Evolutionary conservation across 2,329 filamentous ascomycete species (phyloP), one percentile per base, ranked within the genome.

Genomic region (Aspergillus sergii): DNA sequence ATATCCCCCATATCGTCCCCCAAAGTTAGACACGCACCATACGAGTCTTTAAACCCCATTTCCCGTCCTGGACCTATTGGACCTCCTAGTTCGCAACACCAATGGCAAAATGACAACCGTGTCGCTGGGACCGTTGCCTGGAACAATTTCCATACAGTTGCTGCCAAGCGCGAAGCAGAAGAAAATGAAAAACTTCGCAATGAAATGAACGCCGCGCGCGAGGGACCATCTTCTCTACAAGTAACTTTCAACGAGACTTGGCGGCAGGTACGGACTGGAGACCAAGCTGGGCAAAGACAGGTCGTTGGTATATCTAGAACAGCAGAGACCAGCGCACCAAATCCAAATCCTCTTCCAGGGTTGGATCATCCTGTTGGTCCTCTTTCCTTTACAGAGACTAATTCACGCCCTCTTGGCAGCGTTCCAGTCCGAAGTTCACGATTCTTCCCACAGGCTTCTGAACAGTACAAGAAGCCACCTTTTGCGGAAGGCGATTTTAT

Each of bases 21-120:
- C 6, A 79, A 82, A 62, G 70, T 73, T 50, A 72, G 76, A 48
- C 73, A 76, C 60, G 68, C 75, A 30, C 65, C 73, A 39, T 76
- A 76, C 63, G 80, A 81, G 41, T 66, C 75, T 41, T 62, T 81
- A 28, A 78, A 75, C 34, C 76, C 79, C 11, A 79, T 80, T 55
- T 72, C 73, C 59, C 78, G 76, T 21, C 81, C 81, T 28, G 77
- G 77, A 14, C 81, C 81, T 8, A 84, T 83, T 59, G 81, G 77
- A 8, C 81, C 81, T 30, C 82, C 81, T 14, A 77, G 73, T 51
- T 71, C 73, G 39, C 78, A 80, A 32, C 68, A 69, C 21, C 68
- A 73, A 23, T 75, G 75, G 76, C 71, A 72, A 64, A 66, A 73
- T 60, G 72, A 75, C 34, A 58, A 68, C 55, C 69, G 72, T 61